Conservation (phyloP, 306 rosid species). For the Herpetospermum pedunculosum region DNA sequence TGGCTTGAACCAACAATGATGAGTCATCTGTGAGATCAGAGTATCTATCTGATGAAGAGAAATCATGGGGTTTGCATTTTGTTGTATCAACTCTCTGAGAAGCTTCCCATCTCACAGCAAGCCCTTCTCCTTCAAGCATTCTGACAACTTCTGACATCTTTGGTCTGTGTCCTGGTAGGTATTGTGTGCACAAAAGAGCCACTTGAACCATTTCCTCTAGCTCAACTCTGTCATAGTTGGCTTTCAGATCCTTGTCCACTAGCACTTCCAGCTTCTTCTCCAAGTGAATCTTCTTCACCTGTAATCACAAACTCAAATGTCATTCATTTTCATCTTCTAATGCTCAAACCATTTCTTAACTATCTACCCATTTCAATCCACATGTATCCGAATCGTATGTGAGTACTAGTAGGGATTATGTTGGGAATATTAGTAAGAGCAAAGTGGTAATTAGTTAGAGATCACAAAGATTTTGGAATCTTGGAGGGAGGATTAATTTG, state of each 20-base stretch:
- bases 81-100: slow-evolving; percentile 53
- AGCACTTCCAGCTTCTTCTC: slow-evolving; percentile 74
- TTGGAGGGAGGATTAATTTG: no score
- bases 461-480: no score
- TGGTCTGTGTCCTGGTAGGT: slow-evolving; percentile 71
- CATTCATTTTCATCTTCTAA: background rate
- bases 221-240: slow-evolving; percentile 63
- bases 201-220: slow-evolving; percentile 85
- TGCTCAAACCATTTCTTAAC: background rate
- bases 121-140: slow-evolving; percentile 97
- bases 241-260: slow-evolving; percentile 78
- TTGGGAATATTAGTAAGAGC: no score
- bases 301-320: slow-evolving; percentile 5
- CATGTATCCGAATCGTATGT: background rate
- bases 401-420: background rate
- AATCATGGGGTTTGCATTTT: slow-evolving; percentile 47
- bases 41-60: slow-evolving; percentile 62
- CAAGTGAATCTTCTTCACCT: slow-evolving; percentile 72
- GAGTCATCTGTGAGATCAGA: slow-evolving; percentile 95
- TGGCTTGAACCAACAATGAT: slow-evolving; percentile 77
- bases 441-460: no score
- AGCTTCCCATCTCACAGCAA: slow-evolving; percentile 89
- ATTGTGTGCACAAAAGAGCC: slow-evolving; percentile 87
- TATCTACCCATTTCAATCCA: background rate
- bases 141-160: slow-evolving; percentile 85